A percentile compares a stretch with the other conserved stretches of the same genome.
These are phyloP conservation scores for Notholithocarpus densiflorus DNA, from an alignment of 306 rosid species.

Conservation along the genomic window DNA sequence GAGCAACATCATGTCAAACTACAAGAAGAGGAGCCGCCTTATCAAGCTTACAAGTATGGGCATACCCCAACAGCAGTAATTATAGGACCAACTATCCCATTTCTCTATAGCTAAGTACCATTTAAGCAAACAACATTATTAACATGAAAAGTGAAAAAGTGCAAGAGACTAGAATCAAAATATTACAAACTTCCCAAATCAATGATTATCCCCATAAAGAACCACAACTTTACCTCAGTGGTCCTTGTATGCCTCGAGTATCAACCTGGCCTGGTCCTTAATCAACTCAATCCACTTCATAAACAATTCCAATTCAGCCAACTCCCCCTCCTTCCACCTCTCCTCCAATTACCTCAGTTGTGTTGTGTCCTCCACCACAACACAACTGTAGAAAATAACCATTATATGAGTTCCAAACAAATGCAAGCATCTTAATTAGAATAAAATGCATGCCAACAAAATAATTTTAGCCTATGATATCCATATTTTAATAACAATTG, in stretches of 20 bases:
- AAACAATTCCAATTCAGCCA: conserved; percentile 49
- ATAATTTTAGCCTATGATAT: neutral
- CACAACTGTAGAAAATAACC: conserved; percentile 60
- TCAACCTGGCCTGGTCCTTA: conserved; percentile 32
- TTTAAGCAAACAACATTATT: neutral
- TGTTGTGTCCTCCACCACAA: conserved; percentile 94
- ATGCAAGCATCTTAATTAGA: no score
- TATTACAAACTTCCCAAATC: neutral
- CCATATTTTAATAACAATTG: neutral
- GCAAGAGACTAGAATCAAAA: neutral
- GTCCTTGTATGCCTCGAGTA: conserved; percentile 36
- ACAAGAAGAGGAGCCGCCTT: neutral
- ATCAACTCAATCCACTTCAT: conserved; percentile 27
- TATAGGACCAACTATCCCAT: neutral
- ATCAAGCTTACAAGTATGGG: neutral
- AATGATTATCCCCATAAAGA: neutral
- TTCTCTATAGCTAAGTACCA: neutral
- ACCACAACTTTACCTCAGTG: conserved; percentile 12
- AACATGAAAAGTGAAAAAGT: neutral
- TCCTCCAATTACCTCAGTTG: conserved; percentile 44
- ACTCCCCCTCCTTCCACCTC: conserved; percentile 44
- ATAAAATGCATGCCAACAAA: neutral
- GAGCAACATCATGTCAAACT: no score
- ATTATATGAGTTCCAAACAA: conserved; percentile 1
- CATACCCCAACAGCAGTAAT: neutral